Base-by-base conservation (phyloP, 2,329 filamentous ascomycete species). In the Beauveria asiatica region DNA sequence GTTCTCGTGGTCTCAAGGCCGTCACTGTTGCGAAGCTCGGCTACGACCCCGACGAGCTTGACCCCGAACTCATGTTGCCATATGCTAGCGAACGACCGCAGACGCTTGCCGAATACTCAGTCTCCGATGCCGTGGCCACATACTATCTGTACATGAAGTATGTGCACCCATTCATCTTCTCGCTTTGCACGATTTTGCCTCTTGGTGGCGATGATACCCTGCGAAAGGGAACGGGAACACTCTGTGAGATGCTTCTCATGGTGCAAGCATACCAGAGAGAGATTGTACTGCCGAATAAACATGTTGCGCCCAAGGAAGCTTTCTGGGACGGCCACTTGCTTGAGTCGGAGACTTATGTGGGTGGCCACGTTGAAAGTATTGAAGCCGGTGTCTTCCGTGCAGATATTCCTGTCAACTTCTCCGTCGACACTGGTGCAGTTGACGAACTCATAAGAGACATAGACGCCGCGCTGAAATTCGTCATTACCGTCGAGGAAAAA, bases 141-240 rank as follows among this genome's bases (percentile, higher is more conserved):
- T 99, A 99, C 72, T 99, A 99, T 70, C 78, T 99, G 63, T 99
- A 99, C 81, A 99, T 99, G 95, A 99, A 99, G 87, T 99, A 99
- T 73, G 90, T 99, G n/a, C 94, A 99, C 72, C 94, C 94, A 3
- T 99, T 99, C 78, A 94, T 99, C 72, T 99, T 99, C 80, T 97
- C 95, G 1, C 79, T 99, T 0, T 99, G 94, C 75, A 99, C 92
- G 1, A 97, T 99, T 76, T 80, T 99, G 71, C 94, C 94, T 0
- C 81, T 99, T 1, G 91, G 90, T 49, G 91, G 92, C 39, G 93
- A 99, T 69, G 94, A 97, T 70, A 90, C 92, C 1, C 74, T 97
- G 67, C 85, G 94, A 66, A 99, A 99, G 73, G 94, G 94, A 71
- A 99, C 94, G 0, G 94, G 94, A 73, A 99, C 94, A 0, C 83